Evolutionary conservation across 176 grass and related monocot species (phyloP).

Genomic region (Aegilops umbellulata): DNA sequence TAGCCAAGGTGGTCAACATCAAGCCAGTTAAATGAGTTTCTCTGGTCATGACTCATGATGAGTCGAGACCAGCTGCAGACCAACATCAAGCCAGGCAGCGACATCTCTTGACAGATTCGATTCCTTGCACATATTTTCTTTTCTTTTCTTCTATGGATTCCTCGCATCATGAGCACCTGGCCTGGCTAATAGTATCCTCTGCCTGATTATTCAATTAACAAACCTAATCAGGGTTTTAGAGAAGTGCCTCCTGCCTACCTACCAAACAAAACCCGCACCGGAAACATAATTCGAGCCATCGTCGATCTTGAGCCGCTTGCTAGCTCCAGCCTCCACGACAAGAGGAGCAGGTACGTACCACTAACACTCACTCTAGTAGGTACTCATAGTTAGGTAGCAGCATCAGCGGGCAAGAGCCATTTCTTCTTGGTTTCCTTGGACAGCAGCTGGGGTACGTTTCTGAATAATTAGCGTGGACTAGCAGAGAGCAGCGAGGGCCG

Average conservation of each 20-base stretch:
- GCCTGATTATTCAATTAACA: neutral
- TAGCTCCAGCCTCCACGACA: neutral
- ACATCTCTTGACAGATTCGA: conserved; percentile 9
- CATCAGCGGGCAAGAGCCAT: neutral
- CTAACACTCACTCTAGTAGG: neutral
- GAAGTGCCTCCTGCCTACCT: neutral
- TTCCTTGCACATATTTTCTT: neutral
- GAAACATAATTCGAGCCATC: neutral
- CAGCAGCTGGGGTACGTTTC: neutral
- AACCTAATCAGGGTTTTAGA: too few relatives aligned
- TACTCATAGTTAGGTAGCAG: too few relatives aligned
- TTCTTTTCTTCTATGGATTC: too few relatives aligned
- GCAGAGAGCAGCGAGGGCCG: neutral
- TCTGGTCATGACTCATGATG: neutral
- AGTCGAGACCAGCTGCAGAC: neutral
- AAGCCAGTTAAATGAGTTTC: too few relatives aligned
- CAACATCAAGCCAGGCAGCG: conserved; percentile 21
- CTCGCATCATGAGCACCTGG: neutral
- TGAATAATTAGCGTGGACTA: conserved; percentile 18
- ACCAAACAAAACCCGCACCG: neutral
- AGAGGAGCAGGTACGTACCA: neutral
- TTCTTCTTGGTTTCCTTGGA: neutral
- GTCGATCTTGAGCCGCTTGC: neutral
- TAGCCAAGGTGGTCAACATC: neutral
- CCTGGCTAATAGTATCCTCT: neutral